Evolutionary conservation across 257 asterid species (phyloP).

Genomic region (Fraxinus excelsior): DNA sequence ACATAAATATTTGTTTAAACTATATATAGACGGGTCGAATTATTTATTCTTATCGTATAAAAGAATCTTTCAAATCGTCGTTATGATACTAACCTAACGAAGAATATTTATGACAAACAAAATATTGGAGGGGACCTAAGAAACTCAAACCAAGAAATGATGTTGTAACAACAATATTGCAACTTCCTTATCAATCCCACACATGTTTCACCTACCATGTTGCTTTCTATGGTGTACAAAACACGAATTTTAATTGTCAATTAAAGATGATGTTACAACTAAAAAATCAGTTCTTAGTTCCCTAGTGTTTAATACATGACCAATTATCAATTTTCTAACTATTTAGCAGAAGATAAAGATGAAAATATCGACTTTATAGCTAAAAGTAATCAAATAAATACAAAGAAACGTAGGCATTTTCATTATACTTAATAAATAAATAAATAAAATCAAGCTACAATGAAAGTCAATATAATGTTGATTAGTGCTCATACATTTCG

Average conservation of each 20-base stretch:
- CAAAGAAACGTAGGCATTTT: no score
- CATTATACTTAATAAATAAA: no score
- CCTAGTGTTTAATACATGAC: neutral
- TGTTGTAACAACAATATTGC: slow-evolving; percentile 18
- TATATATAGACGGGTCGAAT: no score
- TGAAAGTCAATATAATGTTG: no score
- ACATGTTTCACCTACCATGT: slow-evolving; percentile 35
- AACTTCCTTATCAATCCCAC: slow-evolving; percentile 19
- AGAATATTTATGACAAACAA: neutral
- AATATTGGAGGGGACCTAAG: neutral
- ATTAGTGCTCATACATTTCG: no score
- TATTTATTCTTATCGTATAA: no score
- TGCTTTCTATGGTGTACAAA: slow-evolving; percentile 3
- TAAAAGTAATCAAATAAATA: no score
- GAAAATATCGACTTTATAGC: no score
- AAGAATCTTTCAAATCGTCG: neutral
- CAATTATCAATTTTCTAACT: neutral
- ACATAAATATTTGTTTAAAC: no score
- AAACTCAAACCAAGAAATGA: slow-evolving; percentile 2
- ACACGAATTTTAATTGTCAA: neutral
- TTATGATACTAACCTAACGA: no score
- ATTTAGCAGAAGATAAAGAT: neutral
- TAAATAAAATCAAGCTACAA: no score
- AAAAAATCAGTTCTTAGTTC: neutral
- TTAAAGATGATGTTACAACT: neutral